Evolutionary conservation across 2,329 filamentous ascomycete genomes (phyloP).

Genomic region (Penicillium griseofulvum): DNA sequence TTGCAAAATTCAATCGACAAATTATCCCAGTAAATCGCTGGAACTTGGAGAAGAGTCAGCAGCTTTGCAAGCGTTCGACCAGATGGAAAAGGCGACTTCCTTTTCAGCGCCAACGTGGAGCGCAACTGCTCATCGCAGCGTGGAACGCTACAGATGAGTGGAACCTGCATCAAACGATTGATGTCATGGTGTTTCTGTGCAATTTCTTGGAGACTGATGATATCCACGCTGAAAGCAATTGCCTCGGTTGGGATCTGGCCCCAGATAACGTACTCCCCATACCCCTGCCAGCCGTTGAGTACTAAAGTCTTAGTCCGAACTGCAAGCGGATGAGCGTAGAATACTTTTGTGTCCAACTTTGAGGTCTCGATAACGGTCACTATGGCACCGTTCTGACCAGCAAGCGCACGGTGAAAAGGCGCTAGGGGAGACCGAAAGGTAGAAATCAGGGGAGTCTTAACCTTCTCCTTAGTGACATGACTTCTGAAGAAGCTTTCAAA

Average conservation of each 20-base stretch:
- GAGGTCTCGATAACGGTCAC: conserved; percentile 33
- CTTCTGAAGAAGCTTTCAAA: conserved; percentile 23
- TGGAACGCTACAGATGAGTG: conserved; percentile 7
- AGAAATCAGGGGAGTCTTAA: conserved; percentile 37
- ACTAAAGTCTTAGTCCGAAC: conserved; percentile 4
- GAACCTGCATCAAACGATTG: conserved; percentile 26
- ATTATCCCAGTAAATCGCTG: conserved; percentile 19
- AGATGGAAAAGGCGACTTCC: conserved; percentile 1
- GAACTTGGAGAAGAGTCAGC: conserved; percentile 19
- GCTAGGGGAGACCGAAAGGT: conserved; percentile 25
- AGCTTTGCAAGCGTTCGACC: conserved; percentile 26
- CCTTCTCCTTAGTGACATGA: conserved; percentile 25
- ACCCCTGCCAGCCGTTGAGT: conserved; percentile 16
- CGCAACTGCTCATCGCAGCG: conserved; percentile 15
- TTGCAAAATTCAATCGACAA: conserved; percentile 22
- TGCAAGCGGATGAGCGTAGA: conserved; percentile 28
- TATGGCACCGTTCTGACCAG: conserved; percentile 20
- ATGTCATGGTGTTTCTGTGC: conserved; percentile 19
- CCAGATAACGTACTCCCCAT: conserved; percentile 41
- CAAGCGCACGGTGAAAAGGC: conserved; percentile 34
- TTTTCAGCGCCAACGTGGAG: conserved; percentile 4
- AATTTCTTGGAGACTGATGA: conserved; percentile 22
- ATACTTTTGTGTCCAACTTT: conserved; percentile 24
- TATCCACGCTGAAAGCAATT: conserved; percentile 30
- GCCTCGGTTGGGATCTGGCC: conserved; percentile 24